These are phyloP conservation scores for Biancaea sappan DNA, from an alignment of 306 rosid species.

Conservation along the genomic window DNA sequence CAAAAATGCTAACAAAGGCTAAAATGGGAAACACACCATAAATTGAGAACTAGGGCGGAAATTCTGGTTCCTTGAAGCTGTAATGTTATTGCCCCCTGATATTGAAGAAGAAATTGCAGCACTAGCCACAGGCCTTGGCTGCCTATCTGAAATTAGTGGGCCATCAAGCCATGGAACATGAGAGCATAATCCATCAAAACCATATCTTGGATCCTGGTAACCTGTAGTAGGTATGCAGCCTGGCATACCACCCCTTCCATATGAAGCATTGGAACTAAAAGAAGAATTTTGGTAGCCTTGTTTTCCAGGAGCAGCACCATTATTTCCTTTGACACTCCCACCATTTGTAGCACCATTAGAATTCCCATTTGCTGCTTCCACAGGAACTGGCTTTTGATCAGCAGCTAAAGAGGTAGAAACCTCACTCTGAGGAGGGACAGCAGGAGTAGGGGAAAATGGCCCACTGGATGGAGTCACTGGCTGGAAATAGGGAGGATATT, in stretches of 20 bases:
- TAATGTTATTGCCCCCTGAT: conserved; percentile 36
- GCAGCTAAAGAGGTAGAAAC: conserved; percentile 48
- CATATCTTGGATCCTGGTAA: conserved; percentile 61
- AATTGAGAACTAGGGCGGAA: conserved; percentile 54
- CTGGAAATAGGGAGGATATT: conserved; percentile 88
- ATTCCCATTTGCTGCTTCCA: conserved; percentile 47
- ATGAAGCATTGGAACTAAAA: conserved; percentile 45
- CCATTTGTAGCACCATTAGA: conserved; percentile 44
- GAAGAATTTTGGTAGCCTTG: conserved; percentile 44
- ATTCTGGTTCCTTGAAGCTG: conserved; percentile 53
- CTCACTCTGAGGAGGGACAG: conserved; percentile 43
- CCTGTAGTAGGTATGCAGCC: conserved; percentile 52
- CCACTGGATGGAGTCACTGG: conserved; percentile 77
- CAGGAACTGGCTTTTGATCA: conserved; percentile 57
- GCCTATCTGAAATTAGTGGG: conserved; percentile 58
- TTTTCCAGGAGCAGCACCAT: conserved; percentile 44
- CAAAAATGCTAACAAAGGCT: background rate
- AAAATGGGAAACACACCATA: conserved; percentile 38
- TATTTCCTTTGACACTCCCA: conserved; percentile 45
- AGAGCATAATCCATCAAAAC: conserved; percentile 43
- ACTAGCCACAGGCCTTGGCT: conserved; percentile 48
- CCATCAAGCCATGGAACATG: conserved; percentile 46
- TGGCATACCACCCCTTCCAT: conserved; percentile 51
- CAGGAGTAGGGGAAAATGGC: conserved; percentile 47
- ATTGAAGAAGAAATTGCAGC: conserved; percentile 45